These are phyloP conservation scores for Lasiodiplodia sp. DNA, from an alignment of 2,329 filamentous ascomycete genomes.

Conservation along the genomic window DNA sequence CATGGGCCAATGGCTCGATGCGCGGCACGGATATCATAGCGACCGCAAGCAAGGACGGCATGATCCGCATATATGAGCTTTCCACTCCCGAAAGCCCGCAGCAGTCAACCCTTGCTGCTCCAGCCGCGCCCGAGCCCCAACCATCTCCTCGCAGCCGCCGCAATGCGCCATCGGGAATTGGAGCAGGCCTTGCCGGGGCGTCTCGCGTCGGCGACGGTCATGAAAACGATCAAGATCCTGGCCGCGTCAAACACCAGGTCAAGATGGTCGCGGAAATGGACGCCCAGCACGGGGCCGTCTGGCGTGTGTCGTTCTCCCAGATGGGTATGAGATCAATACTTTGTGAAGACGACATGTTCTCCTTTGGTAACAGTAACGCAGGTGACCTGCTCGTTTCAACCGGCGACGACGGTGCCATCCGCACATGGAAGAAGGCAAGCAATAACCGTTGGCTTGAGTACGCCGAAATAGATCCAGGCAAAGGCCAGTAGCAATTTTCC, in stretches of 20 bases:
- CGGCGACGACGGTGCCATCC: conserved; percentile 73
- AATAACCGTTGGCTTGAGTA: conserved; percentile 59
- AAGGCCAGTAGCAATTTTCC: conserved; percentile 14
- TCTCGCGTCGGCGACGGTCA: conserved; percentile 55
- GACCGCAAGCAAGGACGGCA: conserved; percentile 91
- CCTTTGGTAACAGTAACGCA: conserved; percentile 51
- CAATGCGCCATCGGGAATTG: conserved; percentile 59
- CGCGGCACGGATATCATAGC: conserved; percentile 89
- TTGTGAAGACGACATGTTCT: neutral
- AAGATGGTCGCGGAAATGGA: conserved; percentile 72
- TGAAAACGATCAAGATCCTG: conserved; percentile 65
- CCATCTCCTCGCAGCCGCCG: conserved; percentile 32
- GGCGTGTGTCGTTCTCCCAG: conserved; percentile 72
- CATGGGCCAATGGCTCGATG: conserved; percentile 92
- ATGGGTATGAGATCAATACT: conserved; percentile 45
- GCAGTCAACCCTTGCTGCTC: conserved; percentile 36
- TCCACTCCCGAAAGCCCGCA: conserved; percentile 64
- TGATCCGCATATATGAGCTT: conserved; percentile 85
- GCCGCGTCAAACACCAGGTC: conserved; percentile 69
- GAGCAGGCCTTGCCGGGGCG: conserved; percentile 59
- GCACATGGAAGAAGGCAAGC: conserved; percentile 58
- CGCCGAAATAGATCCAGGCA: conserved; percentile 51
- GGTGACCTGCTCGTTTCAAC: conserved; percentile 78
- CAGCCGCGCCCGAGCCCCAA: conserved; percentile 23
- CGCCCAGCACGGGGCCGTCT: conserved; percentile 73